Conservation (phyloP, 257 asterid species). For the Solanum virginianum region DNA sequence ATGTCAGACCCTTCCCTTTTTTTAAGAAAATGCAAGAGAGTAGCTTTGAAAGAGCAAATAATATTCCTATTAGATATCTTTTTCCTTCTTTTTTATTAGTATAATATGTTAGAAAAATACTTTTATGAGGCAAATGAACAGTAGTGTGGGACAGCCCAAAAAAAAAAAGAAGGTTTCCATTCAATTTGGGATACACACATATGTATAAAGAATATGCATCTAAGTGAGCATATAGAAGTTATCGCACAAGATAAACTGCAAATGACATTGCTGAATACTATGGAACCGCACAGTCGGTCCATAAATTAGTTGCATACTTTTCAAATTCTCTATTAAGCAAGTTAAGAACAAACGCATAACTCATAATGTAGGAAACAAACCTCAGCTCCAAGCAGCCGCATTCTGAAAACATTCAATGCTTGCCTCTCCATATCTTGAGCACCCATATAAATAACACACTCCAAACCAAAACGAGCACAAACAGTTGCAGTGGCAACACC, state of each 20-base stretch:
- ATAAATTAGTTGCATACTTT: not conserved
- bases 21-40: not conserved
- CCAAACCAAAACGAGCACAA: slow-evolving; percentile 90
- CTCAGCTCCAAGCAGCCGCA: slow-evolving; percentile 97
- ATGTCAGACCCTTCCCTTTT: not conserved
- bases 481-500: slow-evolving; percentile 98
- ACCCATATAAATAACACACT: slow-evolving; percentile 84
- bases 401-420: slow-evolving; percentile 81
- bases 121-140: not conserved
- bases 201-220: not conserved
- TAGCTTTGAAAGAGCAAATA: not conserved
- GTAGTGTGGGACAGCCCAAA: not conserved
- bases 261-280: not conserved
- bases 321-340: not conserved
- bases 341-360: not conserved
- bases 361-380: slow-evolving; percentile 23
- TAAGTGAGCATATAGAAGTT: not conserved
- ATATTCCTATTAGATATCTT: not conserved
- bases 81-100: not conserved
- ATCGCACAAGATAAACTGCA: not conserved
- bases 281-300: not conserved
- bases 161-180: not conserved
- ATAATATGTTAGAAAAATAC: not conserved
- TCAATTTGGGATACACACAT: not conserved
- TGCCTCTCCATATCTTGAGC: slow-evolving; percentile 99